phyloP scores from a whole-genome alignment of 2,329 filamentous ascomycete species.

The Apiospora malaysiana region DNA sequence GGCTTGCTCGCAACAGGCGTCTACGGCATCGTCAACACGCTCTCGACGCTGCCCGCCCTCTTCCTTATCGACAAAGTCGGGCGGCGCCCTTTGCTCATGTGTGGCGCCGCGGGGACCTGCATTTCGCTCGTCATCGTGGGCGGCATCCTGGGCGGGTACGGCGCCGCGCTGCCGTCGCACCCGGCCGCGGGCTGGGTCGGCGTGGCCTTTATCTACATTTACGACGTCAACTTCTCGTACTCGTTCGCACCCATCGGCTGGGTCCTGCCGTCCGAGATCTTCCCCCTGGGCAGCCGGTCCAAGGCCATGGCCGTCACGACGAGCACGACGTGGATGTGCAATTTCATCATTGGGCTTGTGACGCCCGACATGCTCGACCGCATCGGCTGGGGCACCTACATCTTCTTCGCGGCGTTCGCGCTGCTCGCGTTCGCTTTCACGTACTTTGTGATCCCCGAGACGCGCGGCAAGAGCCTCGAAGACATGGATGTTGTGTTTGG shows the following conservation, averaged over 20 bases:
- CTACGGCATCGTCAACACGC: constrained; percentile 60
- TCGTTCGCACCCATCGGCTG: constrained; percentile 55
- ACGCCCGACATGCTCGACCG: constrained; percentile 62
- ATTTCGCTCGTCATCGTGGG: constrained; percentile 62
- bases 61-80: constrained; percentile 53
- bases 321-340: constrained; percentile 63
- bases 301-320: constrained; percentile 67
- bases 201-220: constrained; percentile 64
- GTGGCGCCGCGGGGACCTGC: constrained; percentile 37
- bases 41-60: constrained; percentile 47
- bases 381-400: constrained; percentile 58
- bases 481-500: constrained; percentile 60
- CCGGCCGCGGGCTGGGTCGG: constrained; percentile 62
- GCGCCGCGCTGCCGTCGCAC: constrained; percentile 52
- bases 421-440: constrained; percentile 54
- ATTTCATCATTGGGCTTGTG: constrained; percentile 36
- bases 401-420: constrained; percentile 65
- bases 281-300: constrained; percentile 60
- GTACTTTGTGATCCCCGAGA: constrained; percentile 64
- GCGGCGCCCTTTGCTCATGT: constrained; percentile 51
- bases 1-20: constrained; percentile 62
- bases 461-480: constrained; percentile 59
- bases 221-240: constrained; percentile 48
- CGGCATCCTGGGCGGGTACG: constrained; percentile 55
- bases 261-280: constrained; percentile 64